phyloP scores from a whole-genome alignment of 768 basidiomycete genomes.

The Trametes punicea region DNA sequence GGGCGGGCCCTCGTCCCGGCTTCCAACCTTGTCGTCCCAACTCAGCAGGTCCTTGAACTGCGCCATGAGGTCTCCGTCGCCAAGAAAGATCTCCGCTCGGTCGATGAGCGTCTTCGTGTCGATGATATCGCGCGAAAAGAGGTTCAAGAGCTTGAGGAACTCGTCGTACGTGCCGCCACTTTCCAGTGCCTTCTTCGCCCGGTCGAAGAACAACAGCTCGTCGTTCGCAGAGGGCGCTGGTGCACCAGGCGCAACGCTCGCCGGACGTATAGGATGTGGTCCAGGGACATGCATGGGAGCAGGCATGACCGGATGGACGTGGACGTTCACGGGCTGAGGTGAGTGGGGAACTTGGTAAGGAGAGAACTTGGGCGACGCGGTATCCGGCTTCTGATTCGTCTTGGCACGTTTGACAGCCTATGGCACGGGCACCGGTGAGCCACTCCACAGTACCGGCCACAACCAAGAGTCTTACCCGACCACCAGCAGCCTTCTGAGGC shows the following conservation, averaged over 20 bases:
- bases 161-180: conserved; percentile 82
- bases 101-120: conserved; percentile 81
- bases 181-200: conserved; percentile 78
- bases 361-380: conserved; percentile 43
- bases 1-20: conserved; percentile 66
- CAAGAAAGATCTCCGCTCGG: conserved; percentile 76
- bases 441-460: background rate
- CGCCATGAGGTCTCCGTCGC: conserved; percentile 71
- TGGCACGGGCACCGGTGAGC: conserved; percentile 9
- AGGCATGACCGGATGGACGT: conserved; percentile 24
- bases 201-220: conserved; percentile 92
- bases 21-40: conserved; percentile 65
- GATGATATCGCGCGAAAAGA: conserved; percentile 91
- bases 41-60: conserved; percentile 87
- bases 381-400: conserved; percentile 55
- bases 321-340: conserved; percentile 28
- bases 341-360: conserved; percentile 42
- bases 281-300: conserved; percentile 27
- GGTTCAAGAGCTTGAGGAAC: conserved; percentile 87
- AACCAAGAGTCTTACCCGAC: conserved; percentile 39
- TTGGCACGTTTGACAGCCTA: conserved; percentile 62
- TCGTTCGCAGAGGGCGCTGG: conserved; percentile 39
- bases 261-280: conserved; percentile 16
- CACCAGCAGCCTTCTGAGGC: conserved; percentile 47
- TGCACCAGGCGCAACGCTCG: conserved; percentile 6